Percentiles rank a stretch among this genome's conserved stretches.
Conservation (phyloP, 2,329 filamentous ascomycete genomes). For the Ceratocystis cacaofunesta region DNA sequence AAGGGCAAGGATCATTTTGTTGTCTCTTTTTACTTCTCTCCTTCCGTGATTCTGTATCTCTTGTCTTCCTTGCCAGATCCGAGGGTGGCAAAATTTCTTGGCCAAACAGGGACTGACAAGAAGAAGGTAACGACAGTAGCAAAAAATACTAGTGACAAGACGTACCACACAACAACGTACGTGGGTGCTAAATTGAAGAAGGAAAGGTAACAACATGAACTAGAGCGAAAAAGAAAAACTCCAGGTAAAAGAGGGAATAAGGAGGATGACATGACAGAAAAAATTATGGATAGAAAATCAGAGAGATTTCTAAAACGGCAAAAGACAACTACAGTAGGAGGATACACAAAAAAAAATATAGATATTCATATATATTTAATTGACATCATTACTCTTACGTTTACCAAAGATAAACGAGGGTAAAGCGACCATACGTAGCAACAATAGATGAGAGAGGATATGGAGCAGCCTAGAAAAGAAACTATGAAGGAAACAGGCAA, state of each 20-base stretch:
- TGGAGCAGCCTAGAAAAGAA: background rate
- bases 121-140: background rate
- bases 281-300: background rate
- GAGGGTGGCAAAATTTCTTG: background rate
- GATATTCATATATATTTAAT: too few species aligned
- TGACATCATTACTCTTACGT: background rate
- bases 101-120: background rate
- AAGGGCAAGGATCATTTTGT: background rate
- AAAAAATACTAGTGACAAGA: background rate
- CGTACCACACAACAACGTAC: background rate
- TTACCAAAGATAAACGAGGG: background rate
- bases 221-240: background rate
- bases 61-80: background rate
- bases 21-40: background rate
- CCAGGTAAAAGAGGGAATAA: background rate
- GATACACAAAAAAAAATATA: background rate
- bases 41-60: background rate
- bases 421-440: background rate
- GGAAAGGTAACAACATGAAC: too few species aligned
- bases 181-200: background rate
- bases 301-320: background rate
- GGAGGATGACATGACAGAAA: background rate
- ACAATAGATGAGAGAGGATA: background rate
- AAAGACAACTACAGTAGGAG: background rate
- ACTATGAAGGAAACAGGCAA: background rate